A percentile compares a stretch with the other conserved stretches of the same genome.
These are phyloP conservation scores for Dimargaris cristalligena DNA, from an alignment of 192 early-diverging fungal species.

Conservation along the genomic window DNA sequence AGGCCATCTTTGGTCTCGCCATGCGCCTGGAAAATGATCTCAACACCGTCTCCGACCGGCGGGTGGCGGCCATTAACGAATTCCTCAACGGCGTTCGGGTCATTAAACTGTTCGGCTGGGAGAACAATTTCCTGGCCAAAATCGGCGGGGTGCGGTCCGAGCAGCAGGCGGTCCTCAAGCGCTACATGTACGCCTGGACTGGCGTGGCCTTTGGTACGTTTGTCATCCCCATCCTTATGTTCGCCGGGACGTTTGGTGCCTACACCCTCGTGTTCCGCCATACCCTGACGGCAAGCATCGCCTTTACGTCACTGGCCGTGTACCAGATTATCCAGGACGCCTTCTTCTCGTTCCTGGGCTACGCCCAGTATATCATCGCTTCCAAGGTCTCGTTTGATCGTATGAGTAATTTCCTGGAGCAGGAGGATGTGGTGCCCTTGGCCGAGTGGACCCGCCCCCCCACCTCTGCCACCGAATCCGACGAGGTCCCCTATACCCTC, in stretches of 20 bases:
- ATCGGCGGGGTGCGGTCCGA: slow-evolving; percentile 43
- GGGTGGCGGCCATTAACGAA: slow-evolving; percentile 70
- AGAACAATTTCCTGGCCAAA: slow-evolving; percentile 48
- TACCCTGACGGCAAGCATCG: slow-evolving; percentile 40
- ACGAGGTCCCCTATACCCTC: slow-evolving; percentile 26
- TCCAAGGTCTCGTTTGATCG: slow-evolving; percentile 48
- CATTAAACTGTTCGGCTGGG: slow-evolving; percentile 87
- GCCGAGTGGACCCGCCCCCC: neutral
- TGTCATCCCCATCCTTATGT: slow-evolving; percentile 39
- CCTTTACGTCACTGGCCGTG: slow-evolving; percentile 55
- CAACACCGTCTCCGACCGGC: slow-evolving; percentile 48
- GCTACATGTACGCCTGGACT: slow-evolving; percentile 34
- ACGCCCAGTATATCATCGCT: slow-evolving; percentile 37
- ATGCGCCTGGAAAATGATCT: slow-evolving; percentile 34
- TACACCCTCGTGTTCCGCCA: slow-evolving; percentile 43
- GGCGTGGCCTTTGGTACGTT: slow-evolving; percentile 37
- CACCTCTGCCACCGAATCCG: slow-evolving; percentile 16
- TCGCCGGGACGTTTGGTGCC: slow-evolving; percentile 36
- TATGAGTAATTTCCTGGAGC: slow-evolving; percentile 55
- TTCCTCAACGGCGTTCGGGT: slow-evolving; percentile 79
- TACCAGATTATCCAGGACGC: slow-evolving; percentile 52
- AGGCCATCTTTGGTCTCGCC: slow-evolving; percentile 31
- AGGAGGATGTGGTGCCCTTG: slow-evolving; percentile 42
- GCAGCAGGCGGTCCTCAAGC: slow-evolving; percentile 39
- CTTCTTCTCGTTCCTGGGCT: slow-evolving; percentile 43